Conservation (phyloP, 305 asterid species). For the Striga hermonthica region DNA sequence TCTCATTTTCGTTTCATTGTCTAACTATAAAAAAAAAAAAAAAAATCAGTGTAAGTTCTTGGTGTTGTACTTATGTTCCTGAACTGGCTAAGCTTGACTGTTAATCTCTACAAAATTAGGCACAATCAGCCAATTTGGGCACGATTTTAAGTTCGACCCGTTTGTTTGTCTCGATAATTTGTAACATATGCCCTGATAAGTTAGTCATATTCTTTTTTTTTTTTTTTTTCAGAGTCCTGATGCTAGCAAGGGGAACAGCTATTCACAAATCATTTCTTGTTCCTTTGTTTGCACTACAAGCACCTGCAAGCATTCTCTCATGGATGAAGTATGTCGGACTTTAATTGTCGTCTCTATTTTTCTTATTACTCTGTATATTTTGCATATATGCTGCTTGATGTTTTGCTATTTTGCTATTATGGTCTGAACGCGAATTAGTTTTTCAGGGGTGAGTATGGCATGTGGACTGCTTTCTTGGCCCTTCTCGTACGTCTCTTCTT, state of each 20-base stretch:
- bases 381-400: constrained; percentile 18
- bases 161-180: too few species aligned
- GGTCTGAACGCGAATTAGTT: constrained; percentile 27
- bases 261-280: constrained; percentile 83
- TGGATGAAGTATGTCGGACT: constrained; percentile 75
- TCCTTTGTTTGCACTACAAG: constrained; percentile 79
- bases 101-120: not conserved
- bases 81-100: not conserved
- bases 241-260: constrained; percentile 77
- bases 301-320: constrained; percentile 67
- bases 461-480: constrained; percentile 93
- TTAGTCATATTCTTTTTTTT: not conserved
- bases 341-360: not conserved
- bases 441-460: constrained; percentile 90
- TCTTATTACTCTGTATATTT: not conserved
- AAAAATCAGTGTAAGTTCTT: not conserved
- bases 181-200: not conserved
- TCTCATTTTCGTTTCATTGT: too few species aligned
- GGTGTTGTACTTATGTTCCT: not conserved
- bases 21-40: not conserved
- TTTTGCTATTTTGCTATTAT: constrained; percentile 28
- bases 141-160: too few species aligned
- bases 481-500: constrained; percentile 92
- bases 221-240: constrained; percentile 50
- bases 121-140: not conserved